phyloP scores from a whole-genome alignment of 495 filamentous ascomycete species.

The Annulohypoxylon bovei region DNA sequence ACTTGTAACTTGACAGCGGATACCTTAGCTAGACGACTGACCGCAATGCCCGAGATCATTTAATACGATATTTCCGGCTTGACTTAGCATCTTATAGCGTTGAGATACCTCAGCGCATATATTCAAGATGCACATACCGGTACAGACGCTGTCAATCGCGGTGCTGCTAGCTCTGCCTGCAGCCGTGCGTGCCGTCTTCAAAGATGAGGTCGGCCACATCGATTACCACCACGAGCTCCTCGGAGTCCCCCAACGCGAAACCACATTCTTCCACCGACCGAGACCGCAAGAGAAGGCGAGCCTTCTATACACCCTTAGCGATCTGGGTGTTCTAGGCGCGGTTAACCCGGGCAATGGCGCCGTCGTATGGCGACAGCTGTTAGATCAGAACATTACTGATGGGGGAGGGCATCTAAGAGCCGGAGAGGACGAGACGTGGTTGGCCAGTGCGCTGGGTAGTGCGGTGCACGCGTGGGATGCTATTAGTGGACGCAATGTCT shows the following conservation, averaged over 20 bases:
- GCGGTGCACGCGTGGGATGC: constrained; percentile 85
- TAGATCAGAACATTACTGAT: constrained; percentile 53
- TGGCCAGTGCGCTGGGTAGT: constrained; percentile 74
- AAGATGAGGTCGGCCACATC: constrained; percentile 88
- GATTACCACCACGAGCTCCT: constrained; percentile 94
- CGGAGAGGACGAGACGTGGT: constrained; percentile 74
- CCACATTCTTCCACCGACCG: constrained; percentile 95
- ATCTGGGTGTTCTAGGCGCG: constrained; percentile 82
- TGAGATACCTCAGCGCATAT: constrained; percentile 20
- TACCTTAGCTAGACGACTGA: constrained; percentile 3
- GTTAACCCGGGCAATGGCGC: constrained; percentile 87
- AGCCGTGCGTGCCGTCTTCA: constrained; percentile 73
- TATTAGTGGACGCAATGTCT: constrained; percentile 78
- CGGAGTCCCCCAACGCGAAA: constrained; percentile 79
- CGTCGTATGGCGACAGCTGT: constrained; percentile 84
- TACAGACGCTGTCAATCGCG: constrained; percentile 39
- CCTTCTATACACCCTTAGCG: constrained; percentile 88
- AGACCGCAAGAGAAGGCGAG: constrained; percentile 82
- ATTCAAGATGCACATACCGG: constrained; percentile 42
- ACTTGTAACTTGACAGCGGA: neutral
- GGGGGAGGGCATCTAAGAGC: constrained; percentile 70
- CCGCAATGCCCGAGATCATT: constrained; percentile 16
- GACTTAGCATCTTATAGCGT: constrained; percentile 23
- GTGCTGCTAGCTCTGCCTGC: constrained; percentile 52
- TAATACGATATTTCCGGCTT: constrained; percentile 7